These are phyloP conservation scores for Avicennia marina DNA, from an alignment of 257 asterid genomes.

Conservation along the genomic window DNA sequence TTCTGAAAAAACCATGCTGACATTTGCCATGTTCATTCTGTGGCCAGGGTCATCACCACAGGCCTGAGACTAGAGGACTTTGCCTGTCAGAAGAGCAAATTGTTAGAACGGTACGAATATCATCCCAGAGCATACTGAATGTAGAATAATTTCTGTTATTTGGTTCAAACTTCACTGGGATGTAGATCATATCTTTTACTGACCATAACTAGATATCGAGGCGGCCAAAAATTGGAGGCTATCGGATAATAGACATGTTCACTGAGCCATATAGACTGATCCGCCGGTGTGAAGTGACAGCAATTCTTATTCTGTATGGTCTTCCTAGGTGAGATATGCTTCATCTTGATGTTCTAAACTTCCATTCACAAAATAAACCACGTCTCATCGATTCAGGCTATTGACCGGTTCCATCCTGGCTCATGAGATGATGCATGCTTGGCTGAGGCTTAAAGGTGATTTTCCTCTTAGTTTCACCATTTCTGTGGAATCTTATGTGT, in stretches of 20 bases:
- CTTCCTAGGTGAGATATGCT: slow-evolving; percentile 69
- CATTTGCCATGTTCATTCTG: slow-evolving; percentile 1
- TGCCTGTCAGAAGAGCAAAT: slow-evolving; percentile 96
- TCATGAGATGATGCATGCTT: slow-evolving; percentile 99
- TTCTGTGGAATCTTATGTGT: not conserved
- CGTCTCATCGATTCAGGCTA: slow-evolving; percentile 36
- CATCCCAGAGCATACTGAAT: not conserved
- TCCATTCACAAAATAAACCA: not conserved
- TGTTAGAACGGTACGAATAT: slow-evolving; percentile 64
- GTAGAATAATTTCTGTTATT: not conserved
- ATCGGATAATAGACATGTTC: slow-evolving; percentile 82
- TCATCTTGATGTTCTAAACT: not conserved
- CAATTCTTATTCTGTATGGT: slow-evolving; percentile 88
- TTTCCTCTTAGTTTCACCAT: slow-evolving; percentile 5
- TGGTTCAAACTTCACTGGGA: not conserved
- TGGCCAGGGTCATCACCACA: slow-evolving; percentile 81
- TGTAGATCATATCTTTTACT: not conserved
- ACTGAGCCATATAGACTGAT: slow-evolving; percentile 82
- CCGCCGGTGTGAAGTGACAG: slow-evolving; percentile 90
- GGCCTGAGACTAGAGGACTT: slow-evolving; percentile 93
- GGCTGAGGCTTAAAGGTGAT: slow-evolving; percentile 90
- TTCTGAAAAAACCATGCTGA: not conserved
- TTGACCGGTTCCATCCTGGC: slow-evolving; percentile 94
- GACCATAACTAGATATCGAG: slow-evolving; percentile 55
- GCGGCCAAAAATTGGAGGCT: slow-evolving; percentile 85